Conservation (phyloP, 2,329 filamentous ascomycete genomes). For the Claviceps humidiphila region DNA sequence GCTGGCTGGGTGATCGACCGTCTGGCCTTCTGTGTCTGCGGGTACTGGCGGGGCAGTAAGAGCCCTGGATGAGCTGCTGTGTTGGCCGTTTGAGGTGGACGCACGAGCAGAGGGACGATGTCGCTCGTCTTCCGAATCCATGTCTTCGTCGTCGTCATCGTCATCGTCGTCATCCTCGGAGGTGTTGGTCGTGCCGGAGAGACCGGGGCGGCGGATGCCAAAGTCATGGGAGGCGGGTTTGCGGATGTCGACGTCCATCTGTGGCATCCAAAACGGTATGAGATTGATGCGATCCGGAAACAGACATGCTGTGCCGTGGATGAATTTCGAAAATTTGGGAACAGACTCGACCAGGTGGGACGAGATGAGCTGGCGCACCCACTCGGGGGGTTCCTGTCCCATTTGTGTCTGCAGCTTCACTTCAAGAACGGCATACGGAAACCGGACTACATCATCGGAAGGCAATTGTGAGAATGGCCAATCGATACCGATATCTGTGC, state of each 20-base stretch:
- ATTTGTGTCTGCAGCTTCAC: slow-evolving; percentile 96
- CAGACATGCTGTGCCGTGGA: slow-evolving; percentile 80
- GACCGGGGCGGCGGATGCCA: slow-evolving; percentile 70
- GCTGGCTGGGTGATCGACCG: slow-evolving; percentile 44
- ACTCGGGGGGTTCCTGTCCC: slow-evolving; percentile 88
- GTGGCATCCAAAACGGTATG: slow-evolving; percentile 92
- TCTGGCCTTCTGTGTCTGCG: slow-evolving; percentile 70
- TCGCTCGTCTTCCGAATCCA: slow-evolving; percentile 54
- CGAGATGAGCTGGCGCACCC: slow-evolving; percentile 85
- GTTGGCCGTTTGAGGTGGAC: slow-evolving; percentile 19
- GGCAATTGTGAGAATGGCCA: slow-evolving; percentile 86
- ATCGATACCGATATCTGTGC: slow-evolving; percentile 95
- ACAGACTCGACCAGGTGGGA: slow-evolving; percentile 97
- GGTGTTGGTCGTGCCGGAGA: slow-evolving; percentile 64
- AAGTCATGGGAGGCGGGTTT: slow-evolving; percentile 83
- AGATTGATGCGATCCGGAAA: slow-evolving; percentile 82
- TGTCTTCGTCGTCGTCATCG: slow-evolving; percentile 55
- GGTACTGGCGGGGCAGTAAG: slow-evolving; percentile 21
- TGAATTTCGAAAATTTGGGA: slow-evolving; percentile 98
- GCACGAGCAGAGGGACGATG: slow-evolving; percentile 5
- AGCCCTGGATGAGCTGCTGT: slow-evolving; percentile 25
- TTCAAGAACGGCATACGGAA: slow-evolving; percentile 91
- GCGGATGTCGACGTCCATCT: slow-evolving; percentile 96
- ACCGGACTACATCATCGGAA: slow-evolving; percentile 71
- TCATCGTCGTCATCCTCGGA: slow-evolving; percentile 30